A percentile compares a stretch with the other conserved stretches of the same genome.
These are phyloP conservation scores for Echinosophora koreensis DNA, from an alignment of 306 rosid species.

Conservation along the genomic window DNA sequence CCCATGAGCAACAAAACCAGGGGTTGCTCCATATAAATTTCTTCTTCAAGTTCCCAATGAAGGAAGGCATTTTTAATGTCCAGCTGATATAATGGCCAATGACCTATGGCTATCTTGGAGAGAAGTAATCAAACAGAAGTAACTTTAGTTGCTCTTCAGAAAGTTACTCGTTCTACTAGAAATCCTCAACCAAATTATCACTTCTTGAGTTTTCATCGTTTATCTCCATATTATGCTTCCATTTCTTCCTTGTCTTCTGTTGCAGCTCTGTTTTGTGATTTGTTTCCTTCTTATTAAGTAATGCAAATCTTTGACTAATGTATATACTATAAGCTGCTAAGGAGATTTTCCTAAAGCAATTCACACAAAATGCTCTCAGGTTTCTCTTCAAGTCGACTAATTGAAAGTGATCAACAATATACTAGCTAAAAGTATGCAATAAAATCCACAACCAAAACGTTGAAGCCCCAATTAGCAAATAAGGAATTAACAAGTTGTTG, in stretches of 20 bases:
- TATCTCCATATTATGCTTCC: background rate
- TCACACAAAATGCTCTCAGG: background rate
- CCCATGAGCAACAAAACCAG: background rate
- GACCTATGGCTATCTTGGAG: background rate
- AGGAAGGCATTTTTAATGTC: background rate
- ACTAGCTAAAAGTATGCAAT: slow-evolving; percentile 38
- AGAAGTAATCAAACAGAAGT: background rate
- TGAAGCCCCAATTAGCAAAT: slow-evolving; percentile 22
- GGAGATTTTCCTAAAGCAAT: background rate
- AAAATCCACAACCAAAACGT: slow-evolving; percentile 22
- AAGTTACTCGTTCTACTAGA: background rate
- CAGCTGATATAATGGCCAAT: background rate
- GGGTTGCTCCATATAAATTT: background rate
- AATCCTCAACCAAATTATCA: background rate
- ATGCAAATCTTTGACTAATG: background rate
- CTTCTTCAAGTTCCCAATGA: background rate
- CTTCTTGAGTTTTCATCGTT: background rate
- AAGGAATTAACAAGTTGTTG: background rate
- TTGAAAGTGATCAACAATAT: slow-evolving; percentile 30
- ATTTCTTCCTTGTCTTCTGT: background rate
- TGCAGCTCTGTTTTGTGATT: background rate
- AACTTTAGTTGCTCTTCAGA: background rate
- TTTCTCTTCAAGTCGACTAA: background rate
- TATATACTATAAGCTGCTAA: background rate
- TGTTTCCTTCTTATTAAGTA: background rate